Evolutionary conservation across 192 early-diverging fungal species (phyloP), one percentile per base, ranked within the genome.

Genomic region (Rhizophagus prolifer): DNA sequence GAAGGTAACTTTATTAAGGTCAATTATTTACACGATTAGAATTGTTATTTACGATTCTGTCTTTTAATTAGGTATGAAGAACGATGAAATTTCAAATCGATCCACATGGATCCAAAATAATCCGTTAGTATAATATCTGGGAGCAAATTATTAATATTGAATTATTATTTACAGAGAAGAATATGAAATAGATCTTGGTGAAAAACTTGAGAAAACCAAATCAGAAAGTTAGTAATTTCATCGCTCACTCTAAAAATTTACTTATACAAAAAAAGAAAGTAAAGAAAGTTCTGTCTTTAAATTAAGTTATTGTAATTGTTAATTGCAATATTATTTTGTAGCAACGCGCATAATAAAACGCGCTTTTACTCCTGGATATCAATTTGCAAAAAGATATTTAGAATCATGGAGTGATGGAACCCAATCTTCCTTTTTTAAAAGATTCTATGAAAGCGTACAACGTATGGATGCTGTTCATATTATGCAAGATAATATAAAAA

Each of bases 351-450:
- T 79, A 7, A 68, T 83, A 12, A 58, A 59, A 58, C 76, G 73
- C 44, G 79, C 80, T 34, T 85, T 84, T 58, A 76, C 76, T 0
- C 84, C 82, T 14, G 26, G 81, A 8, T 78, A 80, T 36, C 58
- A 73, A 38, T 62, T 85, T 19, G 77, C 68, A 14, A 61, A 76
- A 21, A 58, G 82, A 25, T 85, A 83, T 21, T 74, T 80, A 28
- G 71, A 80, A 25, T 84, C 82, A 12, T 85, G 82, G 82, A 76
- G 70, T 26, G 83, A 84, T 50, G 84, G 84, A 25, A 80, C 82
- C 12, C 84, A 85, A 69, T 38, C 64, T 38, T 65, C 80, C 4
- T 85, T 85, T 68, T 85, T 85, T 54, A 47, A 34, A 59, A 58
- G 80, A 44, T 85, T 83, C 61, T 72, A 50, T 16, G 80, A 80